phyloP scores from a whole-genome alignment of 164 flowering plant species.

The Dillenia turbinata region DNA sequence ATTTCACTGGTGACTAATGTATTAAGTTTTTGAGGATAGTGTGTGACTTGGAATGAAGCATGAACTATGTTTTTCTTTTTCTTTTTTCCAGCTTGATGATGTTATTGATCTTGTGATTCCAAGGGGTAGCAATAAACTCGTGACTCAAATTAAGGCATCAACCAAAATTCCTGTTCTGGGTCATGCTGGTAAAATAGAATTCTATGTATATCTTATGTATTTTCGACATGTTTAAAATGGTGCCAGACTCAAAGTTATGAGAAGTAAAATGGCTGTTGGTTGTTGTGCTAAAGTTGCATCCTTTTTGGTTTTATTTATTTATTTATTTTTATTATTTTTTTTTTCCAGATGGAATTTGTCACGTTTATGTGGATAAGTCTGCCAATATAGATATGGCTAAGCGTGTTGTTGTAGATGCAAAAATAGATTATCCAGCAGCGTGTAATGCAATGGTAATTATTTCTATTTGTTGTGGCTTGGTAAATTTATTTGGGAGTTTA shows the following conservation, averaged over 20 bases:
- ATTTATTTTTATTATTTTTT: too few relatives aligned
- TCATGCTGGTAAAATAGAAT: constrained; percentile 74
- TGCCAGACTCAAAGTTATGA: constrained; percentile 2
- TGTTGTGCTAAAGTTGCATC: constrained; percentile 11
- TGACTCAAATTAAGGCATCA: constrained; percentile 80
- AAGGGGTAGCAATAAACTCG: constrained; percentile 98
- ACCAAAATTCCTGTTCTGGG: constrained; percentile 99
- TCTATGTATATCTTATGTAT: not conserved
- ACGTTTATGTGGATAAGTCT: constrained; percentile 88
- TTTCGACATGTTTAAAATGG: not conserved
- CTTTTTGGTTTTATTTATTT: too few relatives aligned
- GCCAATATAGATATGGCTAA: constrained; percentile 79
- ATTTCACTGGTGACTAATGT: not conserved
- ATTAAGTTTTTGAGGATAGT: not conserved
- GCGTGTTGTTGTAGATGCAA: constrained; percentile 81
- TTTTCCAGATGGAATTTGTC: constrained; percentile 93
- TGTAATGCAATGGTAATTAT: constrained; percentile 89
- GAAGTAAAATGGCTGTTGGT: constrained; percentile 3
- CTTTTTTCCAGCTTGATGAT: constrained; percentile 82
- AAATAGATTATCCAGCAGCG: constrained; percentile 94
- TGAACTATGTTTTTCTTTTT: not conserved
- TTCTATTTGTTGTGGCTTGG: not conserved
- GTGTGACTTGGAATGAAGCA: not conserved
- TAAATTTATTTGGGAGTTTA: too few relatives aligned
- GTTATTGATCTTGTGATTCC: constrained; percentile 99